phyloP scores from a whole-genome alignment of 164 flowering plant species.

The Sextonia rubra region DNA sequence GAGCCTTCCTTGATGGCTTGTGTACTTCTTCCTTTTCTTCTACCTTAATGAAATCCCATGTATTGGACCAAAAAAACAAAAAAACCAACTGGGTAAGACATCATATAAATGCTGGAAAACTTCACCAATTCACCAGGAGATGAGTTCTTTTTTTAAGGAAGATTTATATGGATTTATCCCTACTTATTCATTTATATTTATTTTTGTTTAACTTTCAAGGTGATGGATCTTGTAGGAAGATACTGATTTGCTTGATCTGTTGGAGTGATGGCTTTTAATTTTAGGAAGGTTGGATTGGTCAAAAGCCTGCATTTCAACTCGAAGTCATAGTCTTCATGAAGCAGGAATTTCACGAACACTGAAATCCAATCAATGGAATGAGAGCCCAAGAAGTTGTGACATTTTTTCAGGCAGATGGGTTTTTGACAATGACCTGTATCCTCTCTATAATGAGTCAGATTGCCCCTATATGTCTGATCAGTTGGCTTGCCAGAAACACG shows the following conservation, averaged over 20 bases:
- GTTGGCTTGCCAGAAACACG: slow-evolving; percentile 84
- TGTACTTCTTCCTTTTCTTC: no score
- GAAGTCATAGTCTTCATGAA: slow-evolving; percentile 38
- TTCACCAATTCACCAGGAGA: no score
- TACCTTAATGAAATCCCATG: no score
- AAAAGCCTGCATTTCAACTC: slow-evolving; percentile 48
- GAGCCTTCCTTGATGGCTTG: no score
- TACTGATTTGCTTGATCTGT: not conserved
- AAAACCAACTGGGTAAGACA: no score
- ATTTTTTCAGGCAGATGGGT: slow-evolving; percentile 86
- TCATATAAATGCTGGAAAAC: no score
- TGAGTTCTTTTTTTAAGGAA: no score
- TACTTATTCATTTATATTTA: no score
- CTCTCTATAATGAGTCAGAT: slow-evolving; percentile 65
- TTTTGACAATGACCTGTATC: slow-evolving; percentile 64
- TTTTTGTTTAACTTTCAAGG: no score
- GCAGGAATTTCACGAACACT: slow-evolving; percentile 16
- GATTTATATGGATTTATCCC: no score
- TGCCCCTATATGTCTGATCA: slow-evolving; percentile 98
- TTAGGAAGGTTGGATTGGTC: slow-evolving; percentile 64
- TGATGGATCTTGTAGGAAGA: no score
- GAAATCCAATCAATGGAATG: slow-evolving; percentile 16
- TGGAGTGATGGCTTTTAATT: slow-evolving; percentile 5
- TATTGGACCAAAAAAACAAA: no score
- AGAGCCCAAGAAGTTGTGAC: slow-evolving; percentile 44